Evolutionary conservation across 768 basidiomycete species (phyloP).

Genomic region (Macrolepiota fuliginosa): DNA sequence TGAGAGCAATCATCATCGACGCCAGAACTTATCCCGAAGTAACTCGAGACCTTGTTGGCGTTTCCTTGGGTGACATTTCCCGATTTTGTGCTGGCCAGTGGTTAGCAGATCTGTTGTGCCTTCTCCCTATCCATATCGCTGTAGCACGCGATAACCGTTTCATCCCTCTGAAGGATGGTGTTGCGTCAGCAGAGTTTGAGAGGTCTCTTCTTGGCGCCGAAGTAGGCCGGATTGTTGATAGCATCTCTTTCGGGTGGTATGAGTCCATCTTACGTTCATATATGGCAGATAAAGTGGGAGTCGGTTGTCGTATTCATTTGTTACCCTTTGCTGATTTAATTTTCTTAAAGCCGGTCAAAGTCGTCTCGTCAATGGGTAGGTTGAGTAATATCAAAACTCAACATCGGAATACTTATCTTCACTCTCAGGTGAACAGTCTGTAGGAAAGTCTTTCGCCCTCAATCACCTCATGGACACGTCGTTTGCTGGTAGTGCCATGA

Average conservation of each 20-base stretch:
- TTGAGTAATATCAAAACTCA: not conserved
- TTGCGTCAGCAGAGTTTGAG: constrained; percentile 48
- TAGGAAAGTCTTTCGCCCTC: constrained; percentile 57
- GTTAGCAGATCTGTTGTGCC: constrained; percentile 56
- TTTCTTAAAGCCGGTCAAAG: constrained; percentile 49
- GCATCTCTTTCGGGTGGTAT: constrained; percentile 60
- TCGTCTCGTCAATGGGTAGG: constrained; percentile 64
- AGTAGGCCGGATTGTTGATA: constrained; percentile 52
- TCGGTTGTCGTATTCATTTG: not conserved
- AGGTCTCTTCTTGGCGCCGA: constrained; percentile 56
- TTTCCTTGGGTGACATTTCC: constrained; percentile 22
- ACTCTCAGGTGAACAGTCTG: constrained; percentile 54
- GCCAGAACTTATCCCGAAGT: not conserved
- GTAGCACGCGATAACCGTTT: constrained; percentile 59
- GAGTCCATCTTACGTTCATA: constrained; percentile 64
- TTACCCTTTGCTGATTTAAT: not conserved
- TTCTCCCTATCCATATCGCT: constrained; percentile 65
- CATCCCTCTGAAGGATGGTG: constrained; percentile 54
- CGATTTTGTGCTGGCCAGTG: constrained; percentile 53
- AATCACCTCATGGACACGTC: constrained; percentile 65
- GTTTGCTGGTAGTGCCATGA: constrained; percentile 64
- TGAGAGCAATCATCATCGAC: constrained; percentile 35
- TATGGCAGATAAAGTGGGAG: constrained; percentile 49
- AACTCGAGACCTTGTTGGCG: not conserved
- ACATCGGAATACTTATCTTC: not conserved